phyloP scores from a whole-genome alignment of 2,329 filamentous ascomycete genomes.

The Hypoxylon sp. region DNA sequence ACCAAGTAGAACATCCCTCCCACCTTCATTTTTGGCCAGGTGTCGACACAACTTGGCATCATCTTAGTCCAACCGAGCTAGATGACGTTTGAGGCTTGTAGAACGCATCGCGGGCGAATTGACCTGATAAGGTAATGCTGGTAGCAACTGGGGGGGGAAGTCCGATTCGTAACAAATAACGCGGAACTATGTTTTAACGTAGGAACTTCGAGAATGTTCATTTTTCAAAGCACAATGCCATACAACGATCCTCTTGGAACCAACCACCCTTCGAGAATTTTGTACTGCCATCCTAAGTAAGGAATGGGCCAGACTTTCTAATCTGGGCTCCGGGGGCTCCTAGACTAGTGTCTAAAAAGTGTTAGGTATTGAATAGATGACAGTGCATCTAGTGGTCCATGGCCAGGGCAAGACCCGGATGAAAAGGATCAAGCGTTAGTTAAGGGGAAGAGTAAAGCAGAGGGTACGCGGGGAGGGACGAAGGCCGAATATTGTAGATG shows the following conservation, averaged over 20 bases:
- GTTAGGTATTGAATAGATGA: background rate
- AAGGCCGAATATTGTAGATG: background rate
- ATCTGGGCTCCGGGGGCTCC: background rate
- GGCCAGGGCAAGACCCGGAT: conserved; percentile 3
- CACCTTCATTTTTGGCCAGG: background rate
- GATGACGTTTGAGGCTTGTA: background rate
- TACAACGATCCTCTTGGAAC: background rate
- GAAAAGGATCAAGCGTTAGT: conserved; percentile 10
- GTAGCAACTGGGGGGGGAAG: background rate
- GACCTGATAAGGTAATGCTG: background rate
- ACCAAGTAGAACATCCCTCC: background rate
- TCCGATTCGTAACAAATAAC: background rate
- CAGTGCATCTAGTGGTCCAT: background rate
- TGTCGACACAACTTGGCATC: background rate
- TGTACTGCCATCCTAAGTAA: background rate
- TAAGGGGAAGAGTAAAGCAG: background rate
- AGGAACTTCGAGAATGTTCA: background rate
- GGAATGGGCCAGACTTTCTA: background rate
- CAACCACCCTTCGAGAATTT: background rate
- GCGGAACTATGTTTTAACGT: background rate
- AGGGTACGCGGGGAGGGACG: background rate
- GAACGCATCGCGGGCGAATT: background rate
- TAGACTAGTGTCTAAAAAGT: background rate
- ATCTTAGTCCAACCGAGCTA: background rate
- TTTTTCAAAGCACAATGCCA: background rate